Conservation (phyloP, 805 yeast genomes). For the Kluyveromyces starmeri region DNA sequence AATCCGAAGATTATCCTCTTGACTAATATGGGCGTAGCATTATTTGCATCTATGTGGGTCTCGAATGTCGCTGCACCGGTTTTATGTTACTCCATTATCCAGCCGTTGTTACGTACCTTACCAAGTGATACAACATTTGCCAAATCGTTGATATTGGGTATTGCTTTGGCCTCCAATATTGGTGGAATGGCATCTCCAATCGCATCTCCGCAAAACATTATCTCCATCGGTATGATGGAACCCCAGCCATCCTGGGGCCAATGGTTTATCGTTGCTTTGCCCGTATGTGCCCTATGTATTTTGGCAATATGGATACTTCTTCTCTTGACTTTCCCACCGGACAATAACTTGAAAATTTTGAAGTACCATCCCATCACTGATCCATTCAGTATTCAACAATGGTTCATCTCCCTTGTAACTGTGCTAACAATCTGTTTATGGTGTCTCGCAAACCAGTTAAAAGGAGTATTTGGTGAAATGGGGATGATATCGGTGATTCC, state of each 20-base stretch:
- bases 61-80: slow-evolving; percentile 98
- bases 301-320: slow-evolving; percentile 66
- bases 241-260: slow-evolving; percentile 83
- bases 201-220: slow-evolving; percentile 92
- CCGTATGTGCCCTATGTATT: slow-evolving; percentile 59
- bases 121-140: slow-evolving; percentile 73
- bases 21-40: slow-evolving; percentile 77
- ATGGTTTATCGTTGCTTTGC: slow-evolving; percentile 86
- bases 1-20: slow-evolving; percentile 69
- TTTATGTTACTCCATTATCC: slow-evolving; percentile 80
- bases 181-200: slow-evolving; percentile 98
- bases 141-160: slow-evolving; percentile 78
- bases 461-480: slow-evolving; percentile 81
- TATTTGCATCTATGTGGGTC: slow-evolving; percentile 89
- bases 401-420: slow-evolving; percentile 63
- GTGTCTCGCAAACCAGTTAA: slow-evolving; percentile 78
- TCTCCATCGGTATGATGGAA: slow-evolving; percentile 80
- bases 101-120: slow-evolving; percentile 76
- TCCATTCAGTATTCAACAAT: slow-evolving; percentile 61
- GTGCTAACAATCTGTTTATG: slow-evolving; percentile 69
- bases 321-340: slow-evolving; percentile 53
- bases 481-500: slow-evolving; percentile 93
- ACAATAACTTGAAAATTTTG: slow-evolving; percentile 40
- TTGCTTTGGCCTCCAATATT: slow-evolving; percentile 84
- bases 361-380: slow-evolving; percentile 48